These are phyloP conservation scores for Tremella mesenterica DNA, from an alignment of 768 basidiomycete species.

Conservation along the genomic window DNA sequence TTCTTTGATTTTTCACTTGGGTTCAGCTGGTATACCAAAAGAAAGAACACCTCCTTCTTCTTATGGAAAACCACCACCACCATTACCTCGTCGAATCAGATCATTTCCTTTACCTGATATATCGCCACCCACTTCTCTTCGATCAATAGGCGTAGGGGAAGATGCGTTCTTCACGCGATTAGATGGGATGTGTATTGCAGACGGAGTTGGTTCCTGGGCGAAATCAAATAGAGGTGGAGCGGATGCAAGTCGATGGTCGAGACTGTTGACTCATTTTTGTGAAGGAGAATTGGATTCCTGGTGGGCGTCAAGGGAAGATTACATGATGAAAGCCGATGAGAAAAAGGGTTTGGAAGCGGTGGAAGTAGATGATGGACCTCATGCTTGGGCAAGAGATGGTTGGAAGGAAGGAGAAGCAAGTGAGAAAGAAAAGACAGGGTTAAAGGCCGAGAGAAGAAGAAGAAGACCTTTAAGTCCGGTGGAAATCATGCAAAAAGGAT, in stretches of 20 bases:
- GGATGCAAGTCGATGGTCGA: slow-evolving; percentile 50
- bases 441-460: slow-evolving; percentile 6
- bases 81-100: slow-evolving; percentile 18
- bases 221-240: slow-evolving; percentile 45
- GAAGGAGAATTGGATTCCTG: slow-evolving; percentile 33
- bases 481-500: slow-evolving; percentile 49
- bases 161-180: slow-evolving; percentile 62
- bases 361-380: not conserved
- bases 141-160: slow-evolving; percentile 59
- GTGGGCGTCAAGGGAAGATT: slow-evolving; percentile 28
- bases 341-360: not conserved
- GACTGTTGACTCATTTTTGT: slow-evolving; percentile 74
- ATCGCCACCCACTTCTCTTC: slow-evolving; percentile 26
- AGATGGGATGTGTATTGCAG: slow-evolving; percentile 87
- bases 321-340: slow-evolving; percentile 7
- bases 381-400: slow-evolving; percentile 7
- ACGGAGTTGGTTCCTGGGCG: slow-evolving; percentile 91
- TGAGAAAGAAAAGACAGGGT: not conserved
- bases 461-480: slow-evolving; percentile 45
- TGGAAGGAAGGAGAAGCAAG: slow-evolving; percentile 2
- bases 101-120: slow-evolving; percentile 37
- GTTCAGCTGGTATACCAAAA: slow-evolving; percentile 81
- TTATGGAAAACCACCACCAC: slow-evolving; percentile 22
- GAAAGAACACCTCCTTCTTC: slow-evolving; percentile 38
- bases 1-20: slow-evolving; percentile 53